phyloP scores from a whole-genome alignment of 2,329 filamentous ascomycete genomes.

The Pestalotiopsis sp. region DNA sequence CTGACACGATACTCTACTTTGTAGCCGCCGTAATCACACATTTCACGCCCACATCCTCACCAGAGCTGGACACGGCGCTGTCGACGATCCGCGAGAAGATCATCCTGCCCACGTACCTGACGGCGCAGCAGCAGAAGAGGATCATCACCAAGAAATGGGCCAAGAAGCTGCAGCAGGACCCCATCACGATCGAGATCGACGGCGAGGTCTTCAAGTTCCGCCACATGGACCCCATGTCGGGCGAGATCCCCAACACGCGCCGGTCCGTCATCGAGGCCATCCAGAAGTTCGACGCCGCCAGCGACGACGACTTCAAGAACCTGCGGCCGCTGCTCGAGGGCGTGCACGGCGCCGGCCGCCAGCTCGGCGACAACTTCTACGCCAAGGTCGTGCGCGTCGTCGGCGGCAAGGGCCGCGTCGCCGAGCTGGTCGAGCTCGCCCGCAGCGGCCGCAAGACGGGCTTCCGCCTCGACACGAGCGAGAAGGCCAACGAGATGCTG shows the following conservation, averaged over 20 bases:
- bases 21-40: slow-evolving; percentile 36
- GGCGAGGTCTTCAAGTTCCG: slow-evolving; percentile 57
- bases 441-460: slow-evolving; percentile 49
- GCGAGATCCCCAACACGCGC: slow-evolving; percentile 46
- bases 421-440: slow-evolving; percentile 52
- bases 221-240: slow-evolving; percentile 42
- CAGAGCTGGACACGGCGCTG: slow-evolving; percentile 57
- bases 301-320: slow-evolving; percentile 54
- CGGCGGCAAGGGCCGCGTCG: slow-evolving; percentile 42
- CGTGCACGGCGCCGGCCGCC: slow-evolving; percentile 44
- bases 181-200: slow-evolving; percentile 61
- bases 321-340: slow-evolving; percentile 55
- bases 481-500: slow-evolving; percentile 44
- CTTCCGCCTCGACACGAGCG: slow-evolving; percentile 43
- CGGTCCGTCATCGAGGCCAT: slow-evolving; percentile 41
- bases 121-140: slow-evolving; percentile 52
- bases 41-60: slow-evolving; percentile 55
- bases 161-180: slow-evolving; percentile 54
- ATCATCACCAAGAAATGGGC: slow-evolving; percentile 52
- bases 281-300: slow-evolving; percentile 47
- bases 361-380: slow-evolving; percentile 36
- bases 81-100: slow-evolving; percentile 57
- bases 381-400: slow-evolving; percentile 44
- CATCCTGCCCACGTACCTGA: slow-evolving; percentile 65
- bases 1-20: neutral